Evolutionary conservation across 495 filamentous ascomycete species (phyloP).

Genomic region (Hyaloscypha variabilis): DNA sequence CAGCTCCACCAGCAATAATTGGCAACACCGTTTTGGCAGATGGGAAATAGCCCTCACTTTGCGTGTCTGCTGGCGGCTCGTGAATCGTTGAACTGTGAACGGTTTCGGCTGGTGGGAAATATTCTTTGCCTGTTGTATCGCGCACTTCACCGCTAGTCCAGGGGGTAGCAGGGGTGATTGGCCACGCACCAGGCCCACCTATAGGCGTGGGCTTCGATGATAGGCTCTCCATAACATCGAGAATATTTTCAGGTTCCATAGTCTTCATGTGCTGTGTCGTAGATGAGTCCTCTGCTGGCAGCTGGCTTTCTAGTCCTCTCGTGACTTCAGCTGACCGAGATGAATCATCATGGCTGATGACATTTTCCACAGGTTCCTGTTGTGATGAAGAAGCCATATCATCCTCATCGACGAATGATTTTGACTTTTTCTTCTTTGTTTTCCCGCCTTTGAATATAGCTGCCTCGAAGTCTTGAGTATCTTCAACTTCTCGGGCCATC

Average conservation of each 20-base stretch:
- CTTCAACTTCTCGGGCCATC: not conserved
- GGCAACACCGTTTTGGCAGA: constrained; percentile 2
- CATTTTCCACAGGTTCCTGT: not conserved
- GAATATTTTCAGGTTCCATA: not conserved
- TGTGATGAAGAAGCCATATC: not conserved
- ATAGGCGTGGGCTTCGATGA: constrained; percentile 28
- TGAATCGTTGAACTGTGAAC: not conserved
- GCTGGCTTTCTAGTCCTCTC: not conserved
- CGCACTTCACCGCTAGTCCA: constrained; percentile 6
- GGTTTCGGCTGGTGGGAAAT: constrained; percentile 15
- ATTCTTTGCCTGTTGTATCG: constrained; percentile 15
- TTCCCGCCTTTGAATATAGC: constrained; percentile 45
- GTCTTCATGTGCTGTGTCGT: not conserved
- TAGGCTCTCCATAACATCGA: constrained; percentile 4
- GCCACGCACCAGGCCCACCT: constrained; percentile 28
- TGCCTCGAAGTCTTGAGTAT: constrained; percentile 21
- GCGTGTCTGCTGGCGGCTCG: not conserved
- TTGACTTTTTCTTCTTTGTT: constrained; percentile 43
- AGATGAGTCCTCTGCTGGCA: not conserved
- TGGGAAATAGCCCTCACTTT: not conserved
- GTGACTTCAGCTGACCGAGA: not conserved
- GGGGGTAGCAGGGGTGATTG: constrained; percentile 19
- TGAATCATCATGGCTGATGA: not conserved
- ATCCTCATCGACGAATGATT: constrained; percentile 21
- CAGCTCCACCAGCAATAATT: constrained; percentile 9